These are phyloP conservation scores for Leishmania turanica DNA, from an alignment of 208 protist species.

Conservation along the genomic window DNA sequence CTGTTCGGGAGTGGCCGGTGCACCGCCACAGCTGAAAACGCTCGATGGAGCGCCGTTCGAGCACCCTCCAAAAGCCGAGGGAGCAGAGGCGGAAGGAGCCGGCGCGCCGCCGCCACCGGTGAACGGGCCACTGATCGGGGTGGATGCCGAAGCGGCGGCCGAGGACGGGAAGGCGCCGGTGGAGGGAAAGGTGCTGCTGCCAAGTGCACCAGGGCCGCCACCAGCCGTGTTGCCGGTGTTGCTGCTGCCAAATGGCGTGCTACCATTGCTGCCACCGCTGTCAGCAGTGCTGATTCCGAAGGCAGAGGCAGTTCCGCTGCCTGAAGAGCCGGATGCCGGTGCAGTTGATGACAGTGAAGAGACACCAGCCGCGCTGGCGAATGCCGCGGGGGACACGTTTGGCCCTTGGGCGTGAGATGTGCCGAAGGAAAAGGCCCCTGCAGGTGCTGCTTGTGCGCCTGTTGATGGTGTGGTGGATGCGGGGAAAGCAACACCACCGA, in stretches of 20 bases:
- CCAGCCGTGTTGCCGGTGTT: neutral
- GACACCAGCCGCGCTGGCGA: neutral
- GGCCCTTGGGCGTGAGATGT: neutral
- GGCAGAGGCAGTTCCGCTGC: neutral
- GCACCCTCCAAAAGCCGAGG: neutral
- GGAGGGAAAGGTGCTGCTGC: neutral
- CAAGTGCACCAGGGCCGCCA: neutral
- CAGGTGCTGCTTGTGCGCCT: neutral
- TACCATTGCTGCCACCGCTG: neutral
- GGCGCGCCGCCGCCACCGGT: neutral
- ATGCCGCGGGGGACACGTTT: neutral
- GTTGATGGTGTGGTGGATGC: neutral
- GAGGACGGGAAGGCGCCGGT: neutral
- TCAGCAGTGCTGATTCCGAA: neutral
- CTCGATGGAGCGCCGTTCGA: neutral
- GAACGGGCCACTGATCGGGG: neutral
- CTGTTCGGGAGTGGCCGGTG: neutral
- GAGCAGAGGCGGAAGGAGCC: neutral
- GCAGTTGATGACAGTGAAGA: neutral
- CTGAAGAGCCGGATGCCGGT: neutral
- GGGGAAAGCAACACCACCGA: neutral
- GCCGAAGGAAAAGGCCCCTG: constrained; percentile 1
- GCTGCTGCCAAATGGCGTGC: neutral
- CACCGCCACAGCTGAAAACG: neutral
- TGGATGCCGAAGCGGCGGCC: neutral